Conservation (phyloP, 225 moss, liverwort and hornwort genomes). For the Physcomitrium patens region DNA sequence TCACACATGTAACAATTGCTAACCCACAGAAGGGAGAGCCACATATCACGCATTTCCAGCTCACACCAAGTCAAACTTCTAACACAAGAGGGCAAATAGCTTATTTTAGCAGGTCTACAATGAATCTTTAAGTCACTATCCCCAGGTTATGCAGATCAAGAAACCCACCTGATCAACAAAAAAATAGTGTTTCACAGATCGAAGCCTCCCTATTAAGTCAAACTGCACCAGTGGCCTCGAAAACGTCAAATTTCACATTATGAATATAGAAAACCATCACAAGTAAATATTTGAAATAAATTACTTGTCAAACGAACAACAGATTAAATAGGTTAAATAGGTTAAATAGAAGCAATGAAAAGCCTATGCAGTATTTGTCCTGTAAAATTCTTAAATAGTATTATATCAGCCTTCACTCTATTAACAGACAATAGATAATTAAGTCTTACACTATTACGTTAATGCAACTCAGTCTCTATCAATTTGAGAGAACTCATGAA, state of each 20-base stretch:
- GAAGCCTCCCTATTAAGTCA: constrained; percentile 92
- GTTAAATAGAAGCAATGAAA: neutral
- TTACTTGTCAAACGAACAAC: neutral
- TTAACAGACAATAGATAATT: constrained; percentile 13
- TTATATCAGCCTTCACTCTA: neutral
- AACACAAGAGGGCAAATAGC: neutral
- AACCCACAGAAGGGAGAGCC: neutral
- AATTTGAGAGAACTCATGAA: constrained; percentile 14
- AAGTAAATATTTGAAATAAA: neutral
- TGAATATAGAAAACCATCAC: neutral
- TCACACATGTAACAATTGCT: constrained; percentile 2
- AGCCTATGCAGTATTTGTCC: neutral
- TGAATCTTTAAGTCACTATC: neutral
- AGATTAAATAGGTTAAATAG: neutral
- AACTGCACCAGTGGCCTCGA: constrained; percentile 49
- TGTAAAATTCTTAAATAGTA: neutral
- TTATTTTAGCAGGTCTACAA: neutral
- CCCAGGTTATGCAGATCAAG: constrained; percentile 8
- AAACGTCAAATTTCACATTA: constrained; percentile 18
- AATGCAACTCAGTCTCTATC: neutral
- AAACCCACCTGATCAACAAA: constrained; percentile 87
- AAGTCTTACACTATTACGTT: constrained; percentile 7
- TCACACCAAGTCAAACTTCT: constrained; percentile 5
- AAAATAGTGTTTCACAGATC: constrained; percentile 96
- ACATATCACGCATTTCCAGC: constrained; percentile 19